A percentile compares a stretch with the other conserved stretches of the same genome.
Conservation (phyloP, 345 rosid genomes). For the Linum tenue region DNA sequence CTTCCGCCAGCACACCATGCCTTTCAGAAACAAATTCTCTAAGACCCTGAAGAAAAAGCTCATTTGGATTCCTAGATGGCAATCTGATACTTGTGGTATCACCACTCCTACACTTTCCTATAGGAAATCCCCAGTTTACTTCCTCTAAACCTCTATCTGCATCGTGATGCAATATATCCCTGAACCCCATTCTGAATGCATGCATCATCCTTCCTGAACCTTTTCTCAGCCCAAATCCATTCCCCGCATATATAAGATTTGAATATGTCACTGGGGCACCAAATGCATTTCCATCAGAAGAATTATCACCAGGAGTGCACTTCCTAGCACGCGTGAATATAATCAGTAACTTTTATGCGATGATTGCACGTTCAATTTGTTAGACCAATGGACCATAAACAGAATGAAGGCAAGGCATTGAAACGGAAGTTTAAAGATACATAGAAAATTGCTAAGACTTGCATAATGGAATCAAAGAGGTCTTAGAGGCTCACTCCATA, state of each 20-base stretch:
- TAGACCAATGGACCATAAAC: background rate
- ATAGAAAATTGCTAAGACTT: background rate
- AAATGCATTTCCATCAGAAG: slow-evolving; percentile 46
- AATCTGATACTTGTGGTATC: slow-evolving; percentile 37
- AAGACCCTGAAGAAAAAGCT: slow-evolving; percentile 63
- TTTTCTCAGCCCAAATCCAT: slow-evolving; percentile 39
- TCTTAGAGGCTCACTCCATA: too few species aligned
- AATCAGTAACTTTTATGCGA: slow-evolving; percentile 19
- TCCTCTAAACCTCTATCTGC: slow-evolving; percentile 29
- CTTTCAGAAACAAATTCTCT: slow-evolving; percentile 68
- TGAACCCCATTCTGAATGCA: slow-evolving; percentile 31
- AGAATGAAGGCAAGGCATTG: background rate
- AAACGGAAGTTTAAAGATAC: too few species aligned
- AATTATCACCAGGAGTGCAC: slow-evolving; percentile 38
- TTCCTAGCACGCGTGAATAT: slow-evolving; percentile 43
- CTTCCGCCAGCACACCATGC: slow-evolving; percentile 77
- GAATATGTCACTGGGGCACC: slow-evolving; percentile 43
- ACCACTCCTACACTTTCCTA: slow-evolving; percentile 36
- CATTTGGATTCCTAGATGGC: slow-evolving; percentile 51
- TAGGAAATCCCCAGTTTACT: slow-evolving; percentile 42
- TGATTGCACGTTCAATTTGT: background rate
- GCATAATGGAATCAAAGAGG: too few species aligned
- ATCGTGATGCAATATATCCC: slow-evolving; percentile 33
- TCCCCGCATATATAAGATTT: slow-evolving; percentile 30
- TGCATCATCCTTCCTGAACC: slow-evolving; percentile 34